A percentile compares a stretch with the other conserved stretches of the same genome.
Conservation (phyloP, 1,284 basidiomycete genomes). For the Leccinum fallax region DNA sequence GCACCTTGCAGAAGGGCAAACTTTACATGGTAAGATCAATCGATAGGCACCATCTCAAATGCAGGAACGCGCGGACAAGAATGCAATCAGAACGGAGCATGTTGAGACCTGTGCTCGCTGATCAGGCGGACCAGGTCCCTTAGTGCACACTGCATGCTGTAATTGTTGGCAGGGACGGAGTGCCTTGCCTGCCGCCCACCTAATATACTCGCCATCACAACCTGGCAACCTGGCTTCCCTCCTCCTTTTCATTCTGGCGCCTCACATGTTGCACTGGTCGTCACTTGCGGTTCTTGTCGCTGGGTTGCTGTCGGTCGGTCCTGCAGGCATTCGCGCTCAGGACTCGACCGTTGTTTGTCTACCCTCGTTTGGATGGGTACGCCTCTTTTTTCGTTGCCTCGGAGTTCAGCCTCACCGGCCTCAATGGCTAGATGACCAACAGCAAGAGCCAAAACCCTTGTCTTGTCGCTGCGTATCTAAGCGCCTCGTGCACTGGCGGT, state of each 20-base stretch:
- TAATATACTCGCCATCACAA: neutral
- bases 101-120: neutral
- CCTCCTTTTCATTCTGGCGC: conserved; percentile 12
- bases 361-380: conserved; percentile 29
- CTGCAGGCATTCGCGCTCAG: conserved; percentile 23
- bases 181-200: neutral
- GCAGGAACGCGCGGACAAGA: neutral
- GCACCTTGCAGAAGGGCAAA: neutral
- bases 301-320: conserved; percentile 19
- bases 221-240: neutral
- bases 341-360: conserved; percentile 20
- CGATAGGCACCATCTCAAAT: neutral
- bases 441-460: conserved; percentile 38
- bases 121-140: neutral
- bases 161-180: conserved; percentile 14
- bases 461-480: conserved; percentile 35
- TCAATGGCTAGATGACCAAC: conserved; percentile 35
- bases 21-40: neutral
- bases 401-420: neutral
- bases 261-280: conserved; percentile 9
- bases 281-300: conserved; percentile 19
- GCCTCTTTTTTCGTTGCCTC: neutral
- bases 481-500: conserved; percentile 33
- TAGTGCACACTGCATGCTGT: conserved; percentile 8
- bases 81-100: neutral